Percentiles rank a stretch among this genome's conserved stretches.
Evolutionary conservation across 169 alveolate genomes (phyloP).

Genomic region (Eimeria brunetti): DNA sequence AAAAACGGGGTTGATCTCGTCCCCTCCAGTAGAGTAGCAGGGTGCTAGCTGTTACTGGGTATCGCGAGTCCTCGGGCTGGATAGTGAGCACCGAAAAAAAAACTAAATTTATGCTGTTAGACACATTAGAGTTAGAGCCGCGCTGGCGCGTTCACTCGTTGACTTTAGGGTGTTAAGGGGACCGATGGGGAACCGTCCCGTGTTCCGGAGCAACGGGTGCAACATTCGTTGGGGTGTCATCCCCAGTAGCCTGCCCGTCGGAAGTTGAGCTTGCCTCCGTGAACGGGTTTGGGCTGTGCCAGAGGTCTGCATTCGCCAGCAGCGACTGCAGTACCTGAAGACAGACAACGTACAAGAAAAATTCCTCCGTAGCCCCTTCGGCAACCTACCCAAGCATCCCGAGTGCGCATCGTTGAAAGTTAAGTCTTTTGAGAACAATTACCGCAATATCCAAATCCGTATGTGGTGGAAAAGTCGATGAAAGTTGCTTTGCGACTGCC

Average conservation of each 20-base stretch:
- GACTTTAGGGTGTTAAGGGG: background rate
- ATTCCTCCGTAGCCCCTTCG: background rate
- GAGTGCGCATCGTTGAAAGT: background rate
- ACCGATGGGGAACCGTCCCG: background rate
- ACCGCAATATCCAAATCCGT: background rate
- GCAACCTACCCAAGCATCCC: background rate
- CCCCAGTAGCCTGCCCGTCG: background rate
- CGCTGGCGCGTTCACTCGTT: background rate
- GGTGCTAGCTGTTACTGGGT: background rate
- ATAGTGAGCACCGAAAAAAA: background rate
- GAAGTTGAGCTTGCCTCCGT: background rate
- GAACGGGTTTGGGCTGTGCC: background rate
- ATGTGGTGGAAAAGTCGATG: background rate
- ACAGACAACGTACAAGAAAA: background rate
- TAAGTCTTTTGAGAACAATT: background rate
- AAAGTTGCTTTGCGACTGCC: constrained; percentile 7
- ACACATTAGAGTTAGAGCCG: background rate
- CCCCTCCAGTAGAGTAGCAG: background rate
- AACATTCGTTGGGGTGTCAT: background rate
- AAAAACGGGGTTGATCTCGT: background rate
- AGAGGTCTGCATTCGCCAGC: constrained; percentile 36
- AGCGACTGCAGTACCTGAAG: background rate
- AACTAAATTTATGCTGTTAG: background rate
- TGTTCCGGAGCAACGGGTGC: background rate
- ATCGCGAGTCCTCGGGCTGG: background rate